A percentile compares a stretch with the other conserved stretches of the same genome.
These are phyloP conservation scores for Metschnikowia lachancei DNA, from an alignment of 805 yeast species.

Conservation along the genomic window DNA sequence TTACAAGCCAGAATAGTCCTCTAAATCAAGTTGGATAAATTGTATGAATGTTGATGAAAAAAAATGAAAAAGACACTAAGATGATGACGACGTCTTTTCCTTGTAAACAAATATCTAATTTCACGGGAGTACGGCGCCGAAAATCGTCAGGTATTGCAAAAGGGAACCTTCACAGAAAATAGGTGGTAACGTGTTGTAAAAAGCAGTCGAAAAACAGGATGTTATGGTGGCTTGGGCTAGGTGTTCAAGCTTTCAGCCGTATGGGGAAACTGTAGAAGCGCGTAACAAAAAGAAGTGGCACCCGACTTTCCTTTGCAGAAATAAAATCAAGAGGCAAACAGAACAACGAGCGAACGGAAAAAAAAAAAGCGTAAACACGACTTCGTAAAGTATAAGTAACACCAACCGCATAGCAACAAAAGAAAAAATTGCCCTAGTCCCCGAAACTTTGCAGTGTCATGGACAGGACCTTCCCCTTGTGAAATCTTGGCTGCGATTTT, in stretches of 20 bases:
- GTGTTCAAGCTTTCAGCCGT: background rate
- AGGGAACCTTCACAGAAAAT: too few species aligned
- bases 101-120: conserved; percentile 4
- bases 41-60: too few species aligned
- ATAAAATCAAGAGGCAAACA: background rate
- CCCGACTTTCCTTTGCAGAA: background rate
- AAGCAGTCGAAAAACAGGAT: background rate
- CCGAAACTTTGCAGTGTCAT: conserved; percentile 3
- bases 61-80: too few species aligned
- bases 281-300: conserved; percentile 4
- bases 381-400: background rate
- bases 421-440: background rate
- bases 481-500: conserved; percentile 5
- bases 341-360: background rate
- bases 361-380: background rate
- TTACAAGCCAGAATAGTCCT: too few species aligned
- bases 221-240: conserved; percentile 1
- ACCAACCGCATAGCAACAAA: background rate
- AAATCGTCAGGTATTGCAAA: background rate
- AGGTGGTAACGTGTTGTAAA: background rate
- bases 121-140: background rate
- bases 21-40: too few species aligned
- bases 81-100: background rate
- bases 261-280: conserved; percentile 5
- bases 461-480: conserved; percentile 4